These are phyloP conservation scores for Crithidia sp. DNA, from an alignment of 208 protist species.

Conservation along the genomic window DNA sequence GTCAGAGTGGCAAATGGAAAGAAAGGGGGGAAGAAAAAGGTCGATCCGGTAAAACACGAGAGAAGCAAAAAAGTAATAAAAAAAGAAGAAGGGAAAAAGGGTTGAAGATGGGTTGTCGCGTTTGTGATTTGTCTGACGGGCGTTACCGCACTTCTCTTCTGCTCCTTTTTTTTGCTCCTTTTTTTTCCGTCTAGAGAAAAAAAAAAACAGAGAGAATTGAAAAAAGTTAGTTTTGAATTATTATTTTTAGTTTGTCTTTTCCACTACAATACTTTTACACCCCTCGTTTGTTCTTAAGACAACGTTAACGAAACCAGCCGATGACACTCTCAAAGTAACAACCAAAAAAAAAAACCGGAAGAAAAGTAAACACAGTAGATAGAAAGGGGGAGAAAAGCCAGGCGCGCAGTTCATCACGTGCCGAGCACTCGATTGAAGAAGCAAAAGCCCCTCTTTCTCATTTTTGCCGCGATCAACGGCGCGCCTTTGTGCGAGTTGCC, in stretches of 20 bases:
- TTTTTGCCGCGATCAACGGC: no score
- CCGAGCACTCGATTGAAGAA: no score
- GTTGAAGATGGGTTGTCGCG: background rate
- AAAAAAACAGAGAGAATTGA: background rate
- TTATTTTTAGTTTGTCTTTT: background rate
- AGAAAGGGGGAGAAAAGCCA: background rate
- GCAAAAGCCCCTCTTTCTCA: no score
- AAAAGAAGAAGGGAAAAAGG: constrained; percentile 4
- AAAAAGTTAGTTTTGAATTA: background rate
- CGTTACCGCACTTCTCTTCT: constrained; percentile 14
- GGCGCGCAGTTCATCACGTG: no score
- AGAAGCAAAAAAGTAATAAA: background rate
- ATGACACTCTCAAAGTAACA: background rate
- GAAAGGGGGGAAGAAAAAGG: background rate
- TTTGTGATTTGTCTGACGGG: constrained; percentile 1
- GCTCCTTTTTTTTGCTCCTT: constrained; percentile 3
- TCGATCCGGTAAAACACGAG: background rate
- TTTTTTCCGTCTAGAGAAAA: background rate
- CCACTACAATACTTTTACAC: background rate
- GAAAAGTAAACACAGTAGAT: background rate
- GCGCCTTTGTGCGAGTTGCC: no score
- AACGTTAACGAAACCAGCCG: background rate
- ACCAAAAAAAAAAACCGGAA: background rate
- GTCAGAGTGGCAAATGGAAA: background rate
- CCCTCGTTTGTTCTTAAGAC: background rate